A percentile compares a stretch with the other conserved stretches of the same genome.
Evolutionary conservation across 2,329 filamentous ascomycete species (phyloP).

Genomic region (Neonectria faginata): DNA sequence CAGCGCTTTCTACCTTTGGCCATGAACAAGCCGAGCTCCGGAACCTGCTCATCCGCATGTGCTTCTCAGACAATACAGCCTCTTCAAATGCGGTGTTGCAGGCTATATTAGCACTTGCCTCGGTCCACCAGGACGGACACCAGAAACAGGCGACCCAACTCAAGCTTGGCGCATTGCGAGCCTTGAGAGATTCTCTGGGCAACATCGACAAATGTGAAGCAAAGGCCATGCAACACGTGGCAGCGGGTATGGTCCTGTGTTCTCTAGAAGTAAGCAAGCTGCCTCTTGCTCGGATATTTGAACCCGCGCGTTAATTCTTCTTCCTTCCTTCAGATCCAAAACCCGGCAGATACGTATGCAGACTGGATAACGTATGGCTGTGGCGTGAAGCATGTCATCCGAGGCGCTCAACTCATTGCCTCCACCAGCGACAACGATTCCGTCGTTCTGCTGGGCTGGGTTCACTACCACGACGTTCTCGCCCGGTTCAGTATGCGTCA

Average conservation of each 20-base stretch:
- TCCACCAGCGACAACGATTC: not conserved
- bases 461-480: constrained; percentile 20
- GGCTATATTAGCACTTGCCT: not conserved
- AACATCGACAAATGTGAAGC: not conserved
- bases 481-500: constrained; percentile 10
- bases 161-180: not conserved
- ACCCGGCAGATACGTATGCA: not conserved
- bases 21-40: not conserved
- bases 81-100: not conserved
- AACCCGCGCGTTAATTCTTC: not conserved
- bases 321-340: not conserved
- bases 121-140: not conserved
- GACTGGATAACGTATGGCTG: not conserved
- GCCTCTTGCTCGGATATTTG: no score
- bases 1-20: not conserved
- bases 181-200: not conserved
- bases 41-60: not conserved
- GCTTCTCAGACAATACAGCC: not conserved
- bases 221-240: not conserved
- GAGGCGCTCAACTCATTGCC: not conserved
- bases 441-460: constrained; percentile 14
- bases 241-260: not conserved
- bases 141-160: not conserved
- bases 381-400: not conserved
- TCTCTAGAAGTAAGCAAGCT: not conserved